These are phyloP conservation scores for Wickerhamiella parazyma DNA, from an alignment of 805 yeast species.

Conservation along the genomic window DNA sequence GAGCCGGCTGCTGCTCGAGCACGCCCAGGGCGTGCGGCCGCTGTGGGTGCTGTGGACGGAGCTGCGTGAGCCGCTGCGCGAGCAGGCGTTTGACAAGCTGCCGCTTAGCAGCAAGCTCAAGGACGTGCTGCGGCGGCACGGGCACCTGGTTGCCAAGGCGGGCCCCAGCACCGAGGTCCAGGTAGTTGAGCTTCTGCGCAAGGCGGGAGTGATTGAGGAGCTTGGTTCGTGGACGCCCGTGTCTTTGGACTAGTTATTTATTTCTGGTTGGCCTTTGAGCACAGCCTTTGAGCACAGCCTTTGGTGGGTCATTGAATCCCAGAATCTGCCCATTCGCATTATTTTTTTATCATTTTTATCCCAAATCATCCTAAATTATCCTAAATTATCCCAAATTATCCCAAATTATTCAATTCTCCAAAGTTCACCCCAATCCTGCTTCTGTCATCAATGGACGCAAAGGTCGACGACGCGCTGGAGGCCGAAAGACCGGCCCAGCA, in stretches of 20 bases:
- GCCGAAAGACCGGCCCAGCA: conserved; percentile 1
- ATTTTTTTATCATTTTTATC: no score
- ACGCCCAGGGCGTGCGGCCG: not conserved
- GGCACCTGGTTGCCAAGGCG: not conserved
- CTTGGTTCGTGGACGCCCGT: not conserved
- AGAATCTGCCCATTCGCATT: no score
- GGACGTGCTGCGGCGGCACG: not conserved
- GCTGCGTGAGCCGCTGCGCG: not conserved
- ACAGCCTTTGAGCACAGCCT: no score
- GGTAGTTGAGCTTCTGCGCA: not conserved
- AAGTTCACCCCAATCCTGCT: no score
- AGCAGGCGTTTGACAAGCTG: not conserved
- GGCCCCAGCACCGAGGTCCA: not conserved
- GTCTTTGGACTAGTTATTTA: not conserved
- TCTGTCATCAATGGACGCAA: no score
- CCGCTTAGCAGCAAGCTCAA: not conserved
- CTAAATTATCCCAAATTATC: no score
- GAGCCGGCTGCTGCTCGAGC: not conserved
- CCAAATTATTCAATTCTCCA: no score
- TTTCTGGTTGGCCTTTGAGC: no score
- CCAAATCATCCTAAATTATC: no score
- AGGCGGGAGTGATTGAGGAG: not conserved
- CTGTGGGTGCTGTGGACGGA: conserved; percentile 9
- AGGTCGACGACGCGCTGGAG: no score
- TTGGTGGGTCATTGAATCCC: no score